Evolutionary conservation across 2,329 filamentous ascomycete species (phyloP).

Genomic region (Diaporthe citri): DNA sequence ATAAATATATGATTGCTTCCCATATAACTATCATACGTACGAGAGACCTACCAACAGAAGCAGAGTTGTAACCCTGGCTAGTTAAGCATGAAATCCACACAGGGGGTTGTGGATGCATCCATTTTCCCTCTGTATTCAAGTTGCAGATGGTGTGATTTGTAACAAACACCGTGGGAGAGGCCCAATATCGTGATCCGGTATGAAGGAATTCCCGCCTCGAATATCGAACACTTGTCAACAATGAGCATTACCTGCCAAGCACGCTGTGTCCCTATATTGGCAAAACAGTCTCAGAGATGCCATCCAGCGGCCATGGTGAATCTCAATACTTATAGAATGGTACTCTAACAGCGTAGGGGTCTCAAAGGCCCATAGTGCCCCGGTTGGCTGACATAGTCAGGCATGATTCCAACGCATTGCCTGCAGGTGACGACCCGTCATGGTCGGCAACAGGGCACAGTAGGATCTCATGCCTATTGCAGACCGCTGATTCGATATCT

Average conservation of each 20-base stretch:
- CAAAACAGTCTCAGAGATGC: not conserved
- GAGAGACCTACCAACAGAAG: too few species aligned
- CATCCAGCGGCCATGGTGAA: not conserved
- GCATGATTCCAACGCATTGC: not conserved
- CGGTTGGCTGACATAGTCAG: not conserved
- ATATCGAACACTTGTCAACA: too few species aligned
- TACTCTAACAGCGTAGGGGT: not conserved
- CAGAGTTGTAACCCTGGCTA: too few species aligned
- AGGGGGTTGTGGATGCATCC: too few species aligned
- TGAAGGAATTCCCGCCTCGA: not conserved
- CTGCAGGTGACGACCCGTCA: not conserved
- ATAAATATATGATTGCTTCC: too few species aligned
- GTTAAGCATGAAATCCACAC: too few species aligned
- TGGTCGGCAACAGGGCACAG: not conserved
- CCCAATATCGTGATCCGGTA: too few species aligned
- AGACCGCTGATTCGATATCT: not conserved
- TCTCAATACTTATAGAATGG: not conserved
- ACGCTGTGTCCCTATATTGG: not conserved
- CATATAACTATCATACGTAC: too few species aligned
- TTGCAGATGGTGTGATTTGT: not conserved
- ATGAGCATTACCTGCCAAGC: not conserved
- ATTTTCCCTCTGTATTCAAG: too few species aligned
- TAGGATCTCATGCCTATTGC: not conserved
- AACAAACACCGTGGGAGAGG: not conserved
- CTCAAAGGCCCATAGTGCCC: not conserved